Base-by-base conservation (phyloP, 495 filamentous ascomycete species). In the Apodospora peruviana region DNA sequence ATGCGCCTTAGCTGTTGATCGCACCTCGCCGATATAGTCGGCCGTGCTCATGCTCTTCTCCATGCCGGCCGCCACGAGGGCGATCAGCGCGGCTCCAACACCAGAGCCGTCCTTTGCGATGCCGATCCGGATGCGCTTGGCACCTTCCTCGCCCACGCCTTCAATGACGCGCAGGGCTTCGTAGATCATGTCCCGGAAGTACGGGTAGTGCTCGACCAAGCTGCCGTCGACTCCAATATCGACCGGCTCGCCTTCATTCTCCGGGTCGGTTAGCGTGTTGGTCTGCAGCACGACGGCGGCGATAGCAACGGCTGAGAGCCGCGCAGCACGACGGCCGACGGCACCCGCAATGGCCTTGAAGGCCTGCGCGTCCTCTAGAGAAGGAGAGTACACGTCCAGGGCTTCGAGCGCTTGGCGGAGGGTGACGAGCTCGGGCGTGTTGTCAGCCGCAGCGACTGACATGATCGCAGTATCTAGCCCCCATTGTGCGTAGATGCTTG, bases 91-190 rank as follows among this genome's bases (percentile, higher is more conserved):
- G 8, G 91, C 91, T 22, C 91, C 91, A 40, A 96, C 91, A 45
- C 91, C 91, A 48, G 81, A 86, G 40, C 91, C 91, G 69, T 96
- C 91, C 77, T 93, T 91, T 45, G 91, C 91, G 66, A 96, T 88
- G 11, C 90, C 91, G 57, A 96, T 95, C 36, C 87, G 76, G 51
- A 96, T 79, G 65, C 81, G 84, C 66, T 85, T 82, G 45, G 91
- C 88, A 8, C 88, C 87, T 10, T 75, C 72, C 10, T 61, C 65
- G 10, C 90, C 90, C 56, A 95, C 82, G 47, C 83, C 78, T 23
- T 83, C 74, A 16, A 95, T 76, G 46, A 77, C 78, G 19, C 80
- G 69, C 44, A 96, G 64, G 20, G 86, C 86, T 56, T 90, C 86
- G 20, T 80, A 60, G 44, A 96, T 78, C 66, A 87, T 79, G 17